Evolutionary conservation across 2,329 filamentous ascomycete species (phyloP), one percentile per base, ranked within the genome.

Genomic region (Ophiocordyceps australis): DNA sequence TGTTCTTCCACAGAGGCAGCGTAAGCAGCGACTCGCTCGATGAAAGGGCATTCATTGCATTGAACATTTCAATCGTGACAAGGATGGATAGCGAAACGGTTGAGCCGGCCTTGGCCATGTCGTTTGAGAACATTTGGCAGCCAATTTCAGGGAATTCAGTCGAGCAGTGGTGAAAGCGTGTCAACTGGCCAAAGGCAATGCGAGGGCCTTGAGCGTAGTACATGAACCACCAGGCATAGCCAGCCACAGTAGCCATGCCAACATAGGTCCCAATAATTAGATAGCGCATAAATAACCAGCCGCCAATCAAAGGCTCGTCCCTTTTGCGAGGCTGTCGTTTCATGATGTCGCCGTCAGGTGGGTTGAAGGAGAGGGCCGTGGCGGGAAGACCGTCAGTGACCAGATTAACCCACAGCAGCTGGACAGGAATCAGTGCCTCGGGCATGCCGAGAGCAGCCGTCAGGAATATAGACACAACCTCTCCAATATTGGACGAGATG

Each of bases 191-290:
- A 58, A 95, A 93, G 34, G 62, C 73, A 52, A 98, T 92, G 50
- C 92, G 80, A 14, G 89, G 89, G 1, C 89, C 89, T 37, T 74
- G 71, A 7, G 73, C 56, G 57, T 95, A 86, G 62, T 78, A 93
- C 77, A 98, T 85, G 62, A 95, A 98, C 81, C 83, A 98, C 89
- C 89, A 98, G n/a, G 82, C 86, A 46, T 98, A 98, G 23, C 91
- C 89, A 43, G 77, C 83, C 13, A 98, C 91, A 4, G 89, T 98
- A 28, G 89, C 89, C 21, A 82, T 62, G 46, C 89, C 89, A 30
- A 98, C 89, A 36, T 98, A 98, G 7, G 73, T 82, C 33, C 89
- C 89, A 40, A 98, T 89, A 25, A 95, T 74, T 61, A 98, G 73
- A 54, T 98, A 98, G 27, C 89, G 74, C 66, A 95, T 83, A 60